phyloP scores from a whole-genome alignment of 371 early-diverging fungal genomes.

The Dipsacomyces acuminosporus region DNA sequence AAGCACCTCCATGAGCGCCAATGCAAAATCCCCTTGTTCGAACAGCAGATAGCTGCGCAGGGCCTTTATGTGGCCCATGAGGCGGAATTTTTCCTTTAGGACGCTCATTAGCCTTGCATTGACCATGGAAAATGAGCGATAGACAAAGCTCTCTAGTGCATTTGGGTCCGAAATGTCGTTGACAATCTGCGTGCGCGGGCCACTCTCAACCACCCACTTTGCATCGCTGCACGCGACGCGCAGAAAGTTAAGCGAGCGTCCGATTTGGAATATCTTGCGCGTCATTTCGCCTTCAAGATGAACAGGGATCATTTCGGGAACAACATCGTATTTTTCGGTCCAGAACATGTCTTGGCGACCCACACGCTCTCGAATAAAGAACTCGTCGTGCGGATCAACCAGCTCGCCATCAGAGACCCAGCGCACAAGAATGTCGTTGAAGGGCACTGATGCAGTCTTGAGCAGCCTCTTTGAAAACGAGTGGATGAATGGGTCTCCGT shows the following conservation, averaged over 20 bases:
- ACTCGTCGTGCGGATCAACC: constrained; percentile 89
- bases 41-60: constrained; percentile 85
- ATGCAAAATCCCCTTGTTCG: constrained; percentile 95
- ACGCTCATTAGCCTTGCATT: constrained; percentile 67
- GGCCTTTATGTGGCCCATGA: constrained; percentile 81
- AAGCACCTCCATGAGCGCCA: constrained; percentile 77
- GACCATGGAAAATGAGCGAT: constrained; percentile 64
- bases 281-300: constrained; percentile 74
- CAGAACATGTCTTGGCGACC: constrained; percentile 51
- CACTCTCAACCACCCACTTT: constrained; percentile 54
- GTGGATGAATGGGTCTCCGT: constrained; percentile 87
- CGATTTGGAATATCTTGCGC: constrained; percentile 86
- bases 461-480: constrained; percentile 73
- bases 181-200: constrained; percentile 35
- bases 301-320: constrained; percentile 75
- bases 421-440: constrained; percentile 80
- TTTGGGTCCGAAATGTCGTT: constrained; percentile 64
- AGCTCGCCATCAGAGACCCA: constrained; percentile 96
- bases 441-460: constrained; percentile 75
- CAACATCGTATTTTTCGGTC: constrained; percentile 70
- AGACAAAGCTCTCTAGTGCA: constrained; percentile 68
- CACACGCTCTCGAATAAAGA: constrained; percentile 62
- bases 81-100: constrained; percentile 67
- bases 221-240: constrained; percentile 77
- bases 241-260: constrained; percentile 91